Conservation (phyloP, 208 protist species). For the Acanthamoeba triangularis region DNA sequence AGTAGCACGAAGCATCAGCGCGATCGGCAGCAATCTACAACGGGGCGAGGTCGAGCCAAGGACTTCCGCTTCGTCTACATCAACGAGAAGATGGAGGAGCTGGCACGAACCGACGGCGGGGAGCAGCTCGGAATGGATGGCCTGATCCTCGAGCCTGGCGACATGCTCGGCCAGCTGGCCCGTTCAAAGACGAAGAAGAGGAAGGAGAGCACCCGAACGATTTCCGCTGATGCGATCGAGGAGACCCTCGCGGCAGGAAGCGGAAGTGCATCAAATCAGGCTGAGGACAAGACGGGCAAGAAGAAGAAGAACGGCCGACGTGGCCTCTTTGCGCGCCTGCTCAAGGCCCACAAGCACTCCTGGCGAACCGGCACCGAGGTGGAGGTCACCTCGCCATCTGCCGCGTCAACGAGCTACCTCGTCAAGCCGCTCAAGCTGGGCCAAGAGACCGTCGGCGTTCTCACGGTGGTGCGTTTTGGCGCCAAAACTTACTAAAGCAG, state of each 20-base stretch:
- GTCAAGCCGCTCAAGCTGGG: conserved; percentile 2
- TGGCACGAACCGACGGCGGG: background rate
- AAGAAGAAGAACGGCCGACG: background rate
- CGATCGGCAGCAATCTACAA: background rate
- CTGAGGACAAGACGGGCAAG: background rate
- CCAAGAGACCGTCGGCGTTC: background rate
- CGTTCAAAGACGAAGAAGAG: background rate
- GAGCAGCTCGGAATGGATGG: background rate
- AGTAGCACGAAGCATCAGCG: background rate
- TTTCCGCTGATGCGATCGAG: background rate
- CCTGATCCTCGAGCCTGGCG: background rate
- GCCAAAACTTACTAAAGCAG: background rate
- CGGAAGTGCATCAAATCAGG: background rate
- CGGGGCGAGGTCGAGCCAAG: background rate
- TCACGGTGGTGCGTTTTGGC: background rate
- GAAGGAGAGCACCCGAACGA: background rate
- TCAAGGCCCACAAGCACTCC: conserved; percentile 36
- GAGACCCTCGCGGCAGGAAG: background rate
- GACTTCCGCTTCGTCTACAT: conserved; percentile 58
- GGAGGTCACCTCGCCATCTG: background rate
- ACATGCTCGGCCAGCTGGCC: background rate
- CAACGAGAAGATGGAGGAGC: conserved; percentile 19
- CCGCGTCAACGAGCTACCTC: background rate
- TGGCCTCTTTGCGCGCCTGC: background rate
- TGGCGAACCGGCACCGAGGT: conserved; percentile 37